phyloP scores from a whole-genome alignment of 2,329 filamentous ascomycete species.

The Plectosphaerella sp. region DNA sequence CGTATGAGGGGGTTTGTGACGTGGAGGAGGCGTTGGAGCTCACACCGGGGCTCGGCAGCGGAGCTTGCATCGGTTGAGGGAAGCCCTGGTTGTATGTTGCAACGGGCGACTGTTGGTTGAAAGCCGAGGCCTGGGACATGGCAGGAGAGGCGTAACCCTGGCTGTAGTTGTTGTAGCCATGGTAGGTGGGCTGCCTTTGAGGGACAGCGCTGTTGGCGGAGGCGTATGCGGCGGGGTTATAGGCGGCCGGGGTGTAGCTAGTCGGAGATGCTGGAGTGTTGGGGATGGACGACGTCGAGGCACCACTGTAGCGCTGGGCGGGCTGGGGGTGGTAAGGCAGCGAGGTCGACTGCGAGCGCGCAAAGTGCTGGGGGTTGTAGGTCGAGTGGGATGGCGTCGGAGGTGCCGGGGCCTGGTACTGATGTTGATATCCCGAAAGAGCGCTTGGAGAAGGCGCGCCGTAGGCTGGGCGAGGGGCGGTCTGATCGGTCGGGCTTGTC shows the following conservation, averaged over 20 bases:
- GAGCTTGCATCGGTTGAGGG: neutral
- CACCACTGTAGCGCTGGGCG: conserved; percentile 28
- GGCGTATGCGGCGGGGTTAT: conserved; percentile 58
- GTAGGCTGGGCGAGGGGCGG: conserved; percentile 26
- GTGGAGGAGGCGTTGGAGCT: conserved; percentile 26
- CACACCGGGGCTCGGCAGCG: conserved; percentile 11
- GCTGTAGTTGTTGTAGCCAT: conserved; percentile 41
- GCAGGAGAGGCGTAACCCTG: conserved; percentile 35
- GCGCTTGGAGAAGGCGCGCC: conserved; percentile 36
- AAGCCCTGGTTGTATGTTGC: conserved; percentile 21
- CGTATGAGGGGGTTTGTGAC: conserved; percentile 24
- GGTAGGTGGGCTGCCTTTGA: conserved; percentile 47
- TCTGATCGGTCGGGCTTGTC: conserved; percentile 35
- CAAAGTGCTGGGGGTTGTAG: conserved; percentile 71
- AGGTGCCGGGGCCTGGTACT: conserved; percentile 42
- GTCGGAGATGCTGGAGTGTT: conserved; percentile 27
- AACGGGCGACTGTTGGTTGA: conserved; percentile 32
- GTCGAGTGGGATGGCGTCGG: conserved; percentile 41
- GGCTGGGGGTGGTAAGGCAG: conserved; percentile 45
- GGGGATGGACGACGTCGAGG: conserved; percentile 24
- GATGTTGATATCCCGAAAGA: conserved; percentile 47
- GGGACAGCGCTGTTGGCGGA: conserved; percentile 31
- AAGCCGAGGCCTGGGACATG: conserved; percentile 28
- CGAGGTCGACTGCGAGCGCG: conserved; percentile 47
- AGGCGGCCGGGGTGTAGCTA: conserved; percentile 47